Evolutionary conservation across 202 grass and related monocot genomes (phyloP).

Genomic region (Cymbopogon flexuosus): DNA sequence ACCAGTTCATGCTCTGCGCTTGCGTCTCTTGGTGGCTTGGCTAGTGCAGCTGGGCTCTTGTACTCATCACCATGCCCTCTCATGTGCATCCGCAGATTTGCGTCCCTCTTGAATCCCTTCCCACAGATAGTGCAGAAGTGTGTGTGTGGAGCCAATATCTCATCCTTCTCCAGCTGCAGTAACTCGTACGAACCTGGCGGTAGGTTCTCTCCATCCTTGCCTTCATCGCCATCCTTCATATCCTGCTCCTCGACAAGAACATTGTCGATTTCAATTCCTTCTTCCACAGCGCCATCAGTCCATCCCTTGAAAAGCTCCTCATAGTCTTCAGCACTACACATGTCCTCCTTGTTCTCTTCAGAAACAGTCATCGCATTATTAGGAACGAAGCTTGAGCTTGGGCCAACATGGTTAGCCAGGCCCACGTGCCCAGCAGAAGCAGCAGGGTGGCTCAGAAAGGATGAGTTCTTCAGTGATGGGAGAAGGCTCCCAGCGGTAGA

Average conservation of each 20-base stretch:
- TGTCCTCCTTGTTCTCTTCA: conserved; percentile 28
- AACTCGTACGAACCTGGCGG: conserved; percentile 51
- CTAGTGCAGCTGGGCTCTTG: conserved; percentile 61
- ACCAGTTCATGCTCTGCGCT: conserved; percentile 30
- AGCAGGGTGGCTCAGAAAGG: conserved; percentile 26
- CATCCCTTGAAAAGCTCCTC: conserved; percentile 51
- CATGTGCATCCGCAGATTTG: conserved; percentile 78
- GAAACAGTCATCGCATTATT: neutral
- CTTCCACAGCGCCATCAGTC: conserved; percentile 34
- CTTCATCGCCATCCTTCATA: conserved; percentile 18
- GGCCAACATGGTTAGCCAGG: conserved; percentile 14
- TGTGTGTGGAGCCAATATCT: conserved; percentile 75
- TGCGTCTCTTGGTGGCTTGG: conserved; percentile 54
- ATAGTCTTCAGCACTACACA: conserved; percentile 32
- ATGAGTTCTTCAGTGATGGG: conserved; percentile 39
- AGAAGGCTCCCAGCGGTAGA: conserved; percentile 64
- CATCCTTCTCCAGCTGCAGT: conserved; percentile 71
- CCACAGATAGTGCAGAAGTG: conserved; percentile 75
- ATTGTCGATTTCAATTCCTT: conserved; percentile 1
- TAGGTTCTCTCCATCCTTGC: conserved; percentile 25
- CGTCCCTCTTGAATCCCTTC: conserved; percentile 27
- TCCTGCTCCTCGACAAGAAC: conserved; percentile 43
- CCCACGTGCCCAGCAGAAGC: neutral
- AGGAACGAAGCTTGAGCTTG: conserved; percentile 30
- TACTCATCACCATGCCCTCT: conserved; percentile 73